Evolutionary conservation across 371 early-diverging fungal species (phyloP), one percentile per base, ranked within the genome.

Genomic region (Mucor indicus): DNA sequence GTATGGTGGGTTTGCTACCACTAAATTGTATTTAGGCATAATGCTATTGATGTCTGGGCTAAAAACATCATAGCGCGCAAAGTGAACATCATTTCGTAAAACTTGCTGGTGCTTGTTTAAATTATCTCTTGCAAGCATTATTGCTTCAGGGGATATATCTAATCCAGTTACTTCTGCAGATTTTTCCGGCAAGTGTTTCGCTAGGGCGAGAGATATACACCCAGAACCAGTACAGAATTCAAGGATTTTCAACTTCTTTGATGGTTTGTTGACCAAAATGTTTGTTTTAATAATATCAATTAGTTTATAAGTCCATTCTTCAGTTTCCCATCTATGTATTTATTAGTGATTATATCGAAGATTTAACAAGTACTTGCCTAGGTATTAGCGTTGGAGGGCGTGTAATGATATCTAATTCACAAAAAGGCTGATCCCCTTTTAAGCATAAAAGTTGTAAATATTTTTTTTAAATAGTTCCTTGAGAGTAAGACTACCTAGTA

Each of bases 261-360:
- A 19, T 48, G 5, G 32, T 33, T 29, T 38, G 32, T n/a, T 15
- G 48, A 33, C 30, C 4, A 13, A 15, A 9, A 33, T 9, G 11
- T 33, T 5, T 4, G 5, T 44, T 15, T 54, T 67, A 24, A 88
- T 45, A 38, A 72, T 33, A 4, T 61, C 50, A 20, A 77, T 72
- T 3, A 88, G 55, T 22, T 77, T 58, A 27, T 75, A 49, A n/a
- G 84, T 79, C 92, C 93, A 93, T 67, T 92, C 92, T 69, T 95
- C 94, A 0, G 96, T 95, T 58, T 95, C 96, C 92, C 91, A 91
- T 56, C 86, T 85, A 45, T n/a, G n/a, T n/a, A n/a, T n/a, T n/a
- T n/a, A n/a, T n/a, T n/a, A n/a, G n/a, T n/a, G n/a, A n/a, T n/a
- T n/a, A n/a, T n/a, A n/a, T 19, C 12, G 30, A 11, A 9, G 17